Conservation (phyloP, 148 eudicot genomes). For the Dianthus caryophyllus region DNA sequence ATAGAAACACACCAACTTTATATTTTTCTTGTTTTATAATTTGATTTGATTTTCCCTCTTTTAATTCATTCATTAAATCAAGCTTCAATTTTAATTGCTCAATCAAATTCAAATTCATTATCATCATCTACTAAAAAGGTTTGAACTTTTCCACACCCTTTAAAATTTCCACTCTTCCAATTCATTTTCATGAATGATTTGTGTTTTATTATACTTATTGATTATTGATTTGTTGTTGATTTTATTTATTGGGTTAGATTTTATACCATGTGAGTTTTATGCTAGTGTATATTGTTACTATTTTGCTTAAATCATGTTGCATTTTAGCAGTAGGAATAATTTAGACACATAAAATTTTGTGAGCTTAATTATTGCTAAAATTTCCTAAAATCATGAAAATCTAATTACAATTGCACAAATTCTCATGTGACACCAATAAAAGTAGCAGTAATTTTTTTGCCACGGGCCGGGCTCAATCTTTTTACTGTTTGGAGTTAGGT, state of each 20-base stretch:
- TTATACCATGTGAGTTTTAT: background rate
- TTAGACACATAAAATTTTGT: slow-evolving; percentile 4
- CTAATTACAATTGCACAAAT: too few relatives aligned
- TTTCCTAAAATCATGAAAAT: too few relatives aligned
- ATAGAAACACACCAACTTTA: too few relatives aligned
- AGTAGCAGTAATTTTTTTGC: background rate
- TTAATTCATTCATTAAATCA: too few relatives aligned
- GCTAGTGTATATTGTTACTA: background rate
- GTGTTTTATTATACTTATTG: background rate
- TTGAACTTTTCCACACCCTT: background rate
- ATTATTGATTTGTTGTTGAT: background rate
- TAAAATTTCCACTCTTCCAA: background rate
- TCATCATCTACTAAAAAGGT: background rate
- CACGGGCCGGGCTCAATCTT: background rate
- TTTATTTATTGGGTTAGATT: background rate
- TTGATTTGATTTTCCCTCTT: background rate
- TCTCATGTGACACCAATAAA: background rate
- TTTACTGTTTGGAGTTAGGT: too few relatives aligned
- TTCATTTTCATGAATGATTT: too few relatives aligned
- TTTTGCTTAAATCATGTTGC: background rate
- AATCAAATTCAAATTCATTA: background rate
- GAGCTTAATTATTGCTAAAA: background rate
- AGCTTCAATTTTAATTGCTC: background rate
- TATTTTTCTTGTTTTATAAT: too few relatives aligned
- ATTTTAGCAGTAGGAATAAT: background rate